Conservation (phyloP, 2,329 filamentous ascomycete genomes). For the Didymella arachidicola region DNA sequence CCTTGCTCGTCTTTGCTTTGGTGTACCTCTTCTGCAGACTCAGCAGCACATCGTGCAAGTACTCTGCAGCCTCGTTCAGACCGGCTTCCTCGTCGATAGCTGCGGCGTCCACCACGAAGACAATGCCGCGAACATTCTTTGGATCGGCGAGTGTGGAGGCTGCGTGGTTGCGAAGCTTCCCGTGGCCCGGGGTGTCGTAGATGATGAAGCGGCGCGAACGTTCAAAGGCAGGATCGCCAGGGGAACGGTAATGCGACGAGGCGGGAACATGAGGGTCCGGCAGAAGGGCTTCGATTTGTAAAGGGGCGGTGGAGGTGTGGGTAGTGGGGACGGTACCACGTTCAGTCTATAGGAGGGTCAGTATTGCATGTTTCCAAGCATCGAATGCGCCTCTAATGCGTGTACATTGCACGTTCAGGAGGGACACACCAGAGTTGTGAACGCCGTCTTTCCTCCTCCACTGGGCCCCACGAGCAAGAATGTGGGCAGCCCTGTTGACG, state of each 20-base stretch:
- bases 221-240: slow-evolving; percentile 66
- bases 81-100: slow-evolving; percentile 52
- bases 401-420: neutral
- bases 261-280: slow-evolving; percentile 63
- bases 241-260: slow-evolving; percentile 70
- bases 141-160: slow-evolving; percentile 60
- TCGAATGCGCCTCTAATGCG: neutral
- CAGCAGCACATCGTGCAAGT: slow-evolving; percentile 89
- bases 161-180: slow-evolving; percentile 82
- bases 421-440: slow-evolving; percentile 74
- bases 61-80: slow-evolving; percentile 77
- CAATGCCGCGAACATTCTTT: slow-evolving; percentile 69
- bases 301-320: slow-evolving; percentile 55
- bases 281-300: slow-evolving; percentile 67
- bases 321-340: slow-evolving; percentile 64
- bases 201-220: slow-evolving; percentile 73
- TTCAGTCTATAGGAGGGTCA: slow-evolving; percentile 53
- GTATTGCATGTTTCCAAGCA: neutral
- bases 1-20: slow-evolving; percentile 63
- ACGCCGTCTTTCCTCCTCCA: slow-evolving; percentile 84
- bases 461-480: slow-evolving; percentile 84
- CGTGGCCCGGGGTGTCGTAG: slow-evolving; percentile 92
- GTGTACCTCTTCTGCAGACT: slow-evolving; percentile 77
- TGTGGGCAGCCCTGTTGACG: slow-evolving; percentile 71
- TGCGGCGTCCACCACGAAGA: slow-evolving; percentile 90